Base-by-base conservation (phyloP, 73 alveolate genomes). In the Paramecium octaurelia region DNA sequence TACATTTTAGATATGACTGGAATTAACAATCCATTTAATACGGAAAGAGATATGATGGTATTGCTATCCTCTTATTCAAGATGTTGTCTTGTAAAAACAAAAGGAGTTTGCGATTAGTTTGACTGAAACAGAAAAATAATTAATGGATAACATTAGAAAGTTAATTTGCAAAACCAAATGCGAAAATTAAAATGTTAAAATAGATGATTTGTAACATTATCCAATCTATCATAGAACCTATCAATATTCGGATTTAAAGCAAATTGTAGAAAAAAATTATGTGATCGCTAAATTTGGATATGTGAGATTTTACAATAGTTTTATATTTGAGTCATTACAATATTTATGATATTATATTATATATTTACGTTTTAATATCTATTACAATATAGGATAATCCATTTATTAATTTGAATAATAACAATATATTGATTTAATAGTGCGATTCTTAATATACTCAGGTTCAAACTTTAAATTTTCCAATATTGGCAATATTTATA, bases 1-100 rank as follows among this genome's bases (percentile, higher is more conserved):
- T 38, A 75, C 27, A 75, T 38, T 75, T 38, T 48, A 40, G 91
- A 80, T 80, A 43, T 80, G 91, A 80, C n/a, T 80, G 91, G 91
- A 48, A 27, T 44, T 46, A 80, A 80, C 57, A 44, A 21, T 59
- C 70, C 16, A 6, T 27, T 4, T 38, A 35, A 24, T 42, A 75
- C 10, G 58, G 60, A 21, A 75, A 18, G 40, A 38, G 35, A 75
- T 75, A 75, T 75, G 60, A 75, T 35, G 58, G 88, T 75, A 75
- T 10, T 54, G 8, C 11, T 18, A 21, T 35, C 68, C 40, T 16
- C 40, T 29, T 38, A 14, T 29, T 35, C 4, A 10, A 75, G 88
- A 75, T n/a, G n/a, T 36, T 29, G 11, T 42, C 35, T 2, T 42
- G 3, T 80, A 80, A 48, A 80, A 80, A 29, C 27, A 80, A 46